These are phyloP conservation scores for Puccinia coronata DNA, from an alignment of 1,284 basidiomycete genomes.

Conservation along the genomic window DNA sequence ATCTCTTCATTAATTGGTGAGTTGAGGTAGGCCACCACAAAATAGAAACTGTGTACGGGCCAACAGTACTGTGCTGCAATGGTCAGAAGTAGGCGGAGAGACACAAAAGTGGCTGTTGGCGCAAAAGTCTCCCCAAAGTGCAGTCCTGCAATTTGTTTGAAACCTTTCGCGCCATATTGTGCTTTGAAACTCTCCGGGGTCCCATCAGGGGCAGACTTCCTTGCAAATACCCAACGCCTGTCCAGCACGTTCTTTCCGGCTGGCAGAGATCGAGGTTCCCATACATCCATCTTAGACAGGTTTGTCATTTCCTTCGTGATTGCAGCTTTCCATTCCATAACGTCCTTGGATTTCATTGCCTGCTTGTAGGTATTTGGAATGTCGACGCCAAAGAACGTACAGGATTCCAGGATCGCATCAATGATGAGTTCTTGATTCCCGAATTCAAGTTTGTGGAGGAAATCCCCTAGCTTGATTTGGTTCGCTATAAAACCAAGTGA, in stretches of 20 bases:
- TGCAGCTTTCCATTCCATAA: not conserved
- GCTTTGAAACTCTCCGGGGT: not conserved
- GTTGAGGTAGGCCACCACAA: slow-evolving; percentile 30
- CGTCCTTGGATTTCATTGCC: not conserved
- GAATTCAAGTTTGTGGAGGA: not conserved
- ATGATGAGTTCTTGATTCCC: not conserved
- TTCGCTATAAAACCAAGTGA: not conserved
- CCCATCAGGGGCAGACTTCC: not conserved
- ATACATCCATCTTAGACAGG: not conserved
- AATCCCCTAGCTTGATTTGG: not conserved
- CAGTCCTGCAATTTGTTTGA: not conserved
- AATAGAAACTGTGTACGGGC: slow-evolving; percentile 27
- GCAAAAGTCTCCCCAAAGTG: slow-evolving; percentile 28
- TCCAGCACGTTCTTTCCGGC: not conserved
- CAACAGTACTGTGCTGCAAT: not conserved
- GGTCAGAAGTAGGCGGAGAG: not conserved
- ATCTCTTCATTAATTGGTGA: not conserved
- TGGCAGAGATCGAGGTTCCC: not conserved
- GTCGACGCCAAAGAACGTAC: not conserved
- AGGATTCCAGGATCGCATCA: not conserved
- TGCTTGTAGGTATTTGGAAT: not conserved
- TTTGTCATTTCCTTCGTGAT: not conserved
- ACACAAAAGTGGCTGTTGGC: slow-evolving; percentile 30
- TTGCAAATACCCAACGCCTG: slow-evolving; percentile 16
- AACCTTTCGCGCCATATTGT: slow-evolving; percentile 10